Conservation (phyloP, 2,329 filamentous ascomycete genomes). For the Zopfia rhizophila region DNA sequence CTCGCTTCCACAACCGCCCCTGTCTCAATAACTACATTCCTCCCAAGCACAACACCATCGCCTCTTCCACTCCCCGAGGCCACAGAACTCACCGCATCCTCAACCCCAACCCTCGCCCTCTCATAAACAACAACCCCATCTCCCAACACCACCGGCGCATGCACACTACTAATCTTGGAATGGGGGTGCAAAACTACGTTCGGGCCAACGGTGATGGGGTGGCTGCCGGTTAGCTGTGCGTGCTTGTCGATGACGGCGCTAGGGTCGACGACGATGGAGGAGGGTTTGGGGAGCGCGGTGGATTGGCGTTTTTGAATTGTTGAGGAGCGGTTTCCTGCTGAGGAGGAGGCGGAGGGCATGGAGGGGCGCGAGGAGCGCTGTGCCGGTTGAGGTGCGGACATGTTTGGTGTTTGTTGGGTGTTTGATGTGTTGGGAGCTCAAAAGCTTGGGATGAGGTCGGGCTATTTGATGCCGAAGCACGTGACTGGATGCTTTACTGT, state of each 20-base stretch:
- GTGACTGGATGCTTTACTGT: too few species aligned
- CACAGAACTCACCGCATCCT: slow-evolving; percentile 22
- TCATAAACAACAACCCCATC: slow-evolving; percentile 80
- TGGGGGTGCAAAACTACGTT: slow-evolving; percentile 89
- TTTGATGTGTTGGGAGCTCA: too few species aligned
- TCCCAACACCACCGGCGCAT: slow-evolving; percentile 56
- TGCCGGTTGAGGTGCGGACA: slow-evolving; percentile 29
- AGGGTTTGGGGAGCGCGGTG: slow-evolving; percentile 49
- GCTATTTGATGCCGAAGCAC: too few species aligned
- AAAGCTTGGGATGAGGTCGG: too few species aligned
- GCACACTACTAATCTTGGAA: slow-evolving; percentile 60
- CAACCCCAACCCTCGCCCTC: slow-evolving; percentile 55
- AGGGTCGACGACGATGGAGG: slow-evolving; percentile 55
- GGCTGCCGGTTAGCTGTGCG: slow-evolving; percentile 69
- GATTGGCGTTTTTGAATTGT: slow-evolving; percentile 48
- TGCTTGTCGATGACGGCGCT: slow-evolving; percentile 60
- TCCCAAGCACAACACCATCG: slow-evolving; percentile 51
- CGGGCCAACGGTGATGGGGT: slow-evolving; percentile 81
- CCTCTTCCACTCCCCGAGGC: slow-evolving; percentile 30
- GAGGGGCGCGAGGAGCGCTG: slow-evolving; percentile 28
- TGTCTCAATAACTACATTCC: slow-evolving; percentile 57
- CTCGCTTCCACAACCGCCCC: slow-evolving; percentile 53
- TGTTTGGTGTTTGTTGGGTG: too few species aligned
- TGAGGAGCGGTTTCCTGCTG: slow-evolving; percentile 38
- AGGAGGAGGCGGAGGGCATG: neutral